Evolutionary conservation across 331 rosid genomes (phyloP).

Genomic region (Rosa hybrid): DNA sequence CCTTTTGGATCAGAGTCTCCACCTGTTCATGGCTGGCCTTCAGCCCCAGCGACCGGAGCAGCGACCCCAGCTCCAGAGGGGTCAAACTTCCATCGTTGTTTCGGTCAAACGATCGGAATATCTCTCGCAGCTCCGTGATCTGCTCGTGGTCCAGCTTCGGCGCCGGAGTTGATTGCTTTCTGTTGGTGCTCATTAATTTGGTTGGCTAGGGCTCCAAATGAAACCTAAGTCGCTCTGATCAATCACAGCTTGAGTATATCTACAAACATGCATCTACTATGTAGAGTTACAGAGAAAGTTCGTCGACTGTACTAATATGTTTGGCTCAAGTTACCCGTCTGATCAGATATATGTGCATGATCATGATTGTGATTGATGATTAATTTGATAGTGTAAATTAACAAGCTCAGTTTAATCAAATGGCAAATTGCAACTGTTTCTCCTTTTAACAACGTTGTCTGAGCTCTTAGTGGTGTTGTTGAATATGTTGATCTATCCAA

Average conservation of each 20-base stretch:
- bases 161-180: background rate
- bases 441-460: background rate
- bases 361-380: background rate
- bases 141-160: slow-evolving; percentile 70
- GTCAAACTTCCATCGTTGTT: slow-evolving; percentile 79
- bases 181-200: background rate
- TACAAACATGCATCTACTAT: background rate
- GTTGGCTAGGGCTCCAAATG: background rate
- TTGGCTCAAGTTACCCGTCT: background rate
- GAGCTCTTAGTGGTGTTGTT: background rate
- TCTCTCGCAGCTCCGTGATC: slow-evolving; percentile 57
- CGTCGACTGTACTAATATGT: background rate
- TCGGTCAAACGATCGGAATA: slow-evolving; percentile 69
- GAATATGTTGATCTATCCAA: background rate
- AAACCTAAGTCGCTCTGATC: background rate
- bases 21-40: slow-evolving; percentile 64
- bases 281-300: background rate
- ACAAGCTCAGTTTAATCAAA: background rate
- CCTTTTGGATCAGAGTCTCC: slow-evolving; percentile 54
- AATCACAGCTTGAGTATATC: background rate
- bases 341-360: background rate
- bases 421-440: background rate
- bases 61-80: slow-evolving; percentile 65
- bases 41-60: slow-evolving; percentile 65
- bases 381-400: background rate